A percentile compares a stretch with the other conserved stretches of the same genome.
These are phyloP conservation scores for Quercus parvula DNA, from an alignment of 306 rosid genomes.

Conservation along the genomic window DNA sequence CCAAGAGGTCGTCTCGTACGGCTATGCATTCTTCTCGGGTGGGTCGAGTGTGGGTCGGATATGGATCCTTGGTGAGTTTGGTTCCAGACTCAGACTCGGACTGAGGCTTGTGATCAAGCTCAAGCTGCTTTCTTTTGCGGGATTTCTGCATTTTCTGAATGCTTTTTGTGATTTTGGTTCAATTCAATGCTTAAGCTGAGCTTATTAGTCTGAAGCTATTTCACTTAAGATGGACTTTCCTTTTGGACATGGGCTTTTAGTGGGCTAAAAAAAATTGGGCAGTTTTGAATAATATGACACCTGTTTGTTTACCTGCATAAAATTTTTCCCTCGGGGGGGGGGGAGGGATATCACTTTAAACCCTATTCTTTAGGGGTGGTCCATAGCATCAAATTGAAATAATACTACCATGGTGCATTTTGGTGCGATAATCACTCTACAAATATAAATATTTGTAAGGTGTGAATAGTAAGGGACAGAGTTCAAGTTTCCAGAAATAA, in stretches of 20 bases:
- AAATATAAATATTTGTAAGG: fast-evolving
- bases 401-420: fast-evolving
- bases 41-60: slow-evolving; percentile 56
- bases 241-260: not conserved
- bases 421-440: fast-evolving
- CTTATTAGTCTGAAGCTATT: not conserved
- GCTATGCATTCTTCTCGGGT: slow-evolving; percentile 49
- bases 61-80: slow-evolving; percentile 39
- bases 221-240: not conserved
- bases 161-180: not conserved
- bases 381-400: too few relatives aligned
- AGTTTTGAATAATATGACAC: too few relatives aligned
- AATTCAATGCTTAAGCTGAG: not conserved
- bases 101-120: not conserved
- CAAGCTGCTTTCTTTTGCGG: slow-evolving; percentile 38
- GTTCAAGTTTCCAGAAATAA: too few relatives aligned
- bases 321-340: too few relatives aligned
- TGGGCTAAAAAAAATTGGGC: not conserved
- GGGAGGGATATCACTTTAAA: too few relatives aligned
- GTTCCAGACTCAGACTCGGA: slow-evolving; percentile 5
- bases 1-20: slow-evolving; percentile 67
- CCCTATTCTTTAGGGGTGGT: too few relatives aligned
- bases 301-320: too few relatives aligned
- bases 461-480: fast-evolving
- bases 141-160: slow-evolving; percentile 31